A percentile compares a stretch with the other conserved stretches of the same genome.
phyloP scores from a whole-genome alignment of 306 rosid genomes.

The Casuarina glauca region DNA sequence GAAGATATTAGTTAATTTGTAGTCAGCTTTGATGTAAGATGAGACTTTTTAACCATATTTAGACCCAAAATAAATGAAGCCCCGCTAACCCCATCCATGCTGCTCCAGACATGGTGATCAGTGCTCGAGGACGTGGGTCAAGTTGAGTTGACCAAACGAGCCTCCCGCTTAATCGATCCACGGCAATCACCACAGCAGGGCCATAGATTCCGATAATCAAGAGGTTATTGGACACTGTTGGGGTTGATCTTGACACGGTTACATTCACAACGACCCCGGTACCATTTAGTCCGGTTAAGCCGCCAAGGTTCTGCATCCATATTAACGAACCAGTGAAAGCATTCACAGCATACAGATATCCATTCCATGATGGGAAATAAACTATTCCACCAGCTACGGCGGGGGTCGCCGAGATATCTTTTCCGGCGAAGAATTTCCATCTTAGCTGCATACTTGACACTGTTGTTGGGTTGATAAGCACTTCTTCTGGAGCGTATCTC shows the following conservation, averaged over 20 bases:
- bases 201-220: constrained; percentile 39
- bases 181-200: constrained; percentile 38
- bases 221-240: constrained; percentile 22
- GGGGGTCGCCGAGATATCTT: constrained; percentile 40
- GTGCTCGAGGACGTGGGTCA: constrained; percentile 31
- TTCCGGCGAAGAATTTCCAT: constrained; percentile 36
- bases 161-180: constrained; percentile 30
- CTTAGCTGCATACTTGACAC: constrained; percentile 21
- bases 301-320: constrained; percentile 37
- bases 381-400: constrained; percentile 33
- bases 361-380: constrained; percentile 51
- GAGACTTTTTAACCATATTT: too few relatives aligned
- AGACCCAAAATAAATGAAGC: too few relatives aligned
- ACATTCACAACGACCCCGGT: constrained; percentile 36
- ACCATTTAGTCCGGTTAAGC: constrained; percentile 29
- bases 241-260: constrained; percentile 41
- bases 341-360: constrained; percentile 34
- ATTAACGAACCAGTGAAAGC: constrained; percentile 28
- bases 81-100: constrained; percentile 31
- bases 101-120: constrained; percentile 41
- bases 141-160: constrained; percentile 34
- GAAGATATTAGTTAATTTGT: too few relatives aligned
- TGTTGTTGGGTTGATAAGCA: constrained; percentile 24
- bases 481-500: constrained; percentile 28
- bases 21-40: too few relatives aligned